These are phyloP conservation scores for Fusarium goolgardi DNA, from an alignment of 2,329 filamentous ascomycete species.

Conservation along the genomic window DNA sequence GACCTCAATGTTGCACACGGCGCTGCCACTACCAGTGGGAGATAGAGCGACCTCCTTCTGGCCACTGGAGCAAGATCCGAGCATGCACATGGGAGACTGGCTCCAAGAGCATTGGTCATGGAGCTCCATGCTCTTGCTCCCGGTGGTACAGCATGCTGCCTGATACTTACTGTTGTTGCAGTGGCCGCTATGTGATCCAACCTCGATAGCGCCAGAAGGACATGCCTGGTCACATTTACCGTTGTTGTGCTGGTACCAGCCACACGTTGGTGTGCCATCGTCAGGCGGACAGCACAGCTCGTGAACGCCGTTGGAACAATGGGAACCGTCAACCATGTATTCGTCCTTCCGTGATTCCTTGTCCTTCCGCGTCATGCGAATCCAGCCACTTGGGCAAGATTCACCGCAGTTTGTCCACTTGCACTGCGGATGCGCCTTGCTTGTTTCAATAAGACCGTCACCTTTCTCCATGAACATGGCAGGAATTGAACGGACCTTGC, in stretches of 20 bases:
- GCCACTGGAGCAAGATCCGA: conserved; percentile 9
- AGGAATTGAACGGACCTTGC: conserved; percentile 6
- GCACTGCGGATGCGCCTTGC: conserved; percentile 7
- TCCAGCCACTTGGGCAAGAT: conserved; percentile 17
- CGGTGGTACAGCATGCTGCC: conserved; percentile 23
- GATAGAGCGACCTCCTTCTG: conserved; percentile 18
- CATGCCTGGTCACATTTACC: conserved; percentile 19
- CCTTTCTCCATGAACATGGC: not conserved
- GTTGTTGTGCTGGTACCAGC: conserved; percentile 21
- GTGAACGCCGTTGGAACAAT: conserved; percentile 12
- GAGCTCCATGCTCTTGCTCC: conserved; percentile 18
- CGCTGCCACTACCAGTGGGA: conserved; percentile 16
- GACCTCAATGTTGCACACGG: conserved; percentile 20
- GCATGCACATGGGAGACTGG: conserved; percentile 18
- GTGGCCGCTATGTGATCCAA: conserved; percentile 17
- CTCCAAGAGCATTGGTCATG: conserved; percentile 21
- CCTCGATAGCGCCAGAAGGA: conserved; percentile 10
- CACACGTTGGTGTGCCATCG: conserved; percentile 13
- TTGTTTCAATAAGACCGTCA: conserved; percentile 6
- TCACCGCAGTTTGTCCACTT: conserved; percentile 24
- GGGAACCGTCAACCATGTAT: conserved; percentile 16
- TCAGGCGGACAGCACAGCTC: conserved; percentile 23
- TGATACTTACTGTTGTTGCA: conserved; percentile 28
- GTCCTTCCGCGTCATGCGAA: conserved; percentile 19
- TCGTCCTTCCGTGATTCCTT: conserved; percentile 11